These are phyloP conservation scores for Fraxinus sp. DNA, from an alignment of 305 asterid species.

Conservation along the genomic window DNA sequence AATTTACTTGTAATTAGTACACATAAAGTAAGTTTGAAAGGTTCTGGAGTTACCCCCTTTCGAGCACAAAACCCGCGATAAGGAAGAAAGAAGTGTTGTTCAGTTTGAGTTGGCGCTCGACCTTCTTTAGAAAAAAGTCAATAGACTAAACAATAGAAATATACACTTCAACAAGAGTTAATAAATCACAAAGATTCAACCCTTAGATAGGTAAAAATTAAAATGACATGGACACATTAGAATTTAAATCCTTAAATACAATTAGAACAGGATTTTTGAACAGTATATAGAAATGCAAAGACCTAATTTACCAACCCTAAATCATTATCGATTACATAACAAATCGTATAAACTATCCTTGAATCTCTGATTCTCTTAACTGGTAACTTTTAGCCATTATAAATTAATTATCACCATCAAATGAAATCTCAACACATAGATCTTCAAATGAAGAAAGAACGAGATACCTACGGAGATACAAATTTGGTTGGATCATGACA, in stretches of 20 bases:
- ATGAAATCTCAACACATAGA: not conserved
- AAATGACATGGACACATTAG: not conserved
- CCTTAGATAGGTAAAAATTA: not conserved
- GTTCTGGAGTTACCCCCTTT: slow-evolving; percentile 58
- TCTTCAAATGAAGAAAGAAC: not conserved
- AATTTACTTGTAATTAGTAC: not conserved
- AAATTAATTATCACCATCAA: not conserved
- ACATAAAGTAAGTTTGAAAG: not conserved
- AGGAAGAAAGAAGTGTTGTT: slow-evolving; percentile 71
- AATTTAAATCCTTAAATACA: not conserved
- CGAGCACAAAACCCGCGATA: slow-evolving; percentile 78
- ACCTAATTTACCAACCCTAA: not conserved
- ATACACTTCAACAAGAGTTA: not conserved
- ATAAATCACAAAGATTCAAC: not conserved
- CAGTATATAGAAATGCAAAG: not conserved
- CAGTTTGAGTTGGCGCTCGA: slow-evolving; percentile 54
- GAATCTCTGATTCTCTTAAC: not conserved
- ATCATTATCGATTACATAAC: not conserved
- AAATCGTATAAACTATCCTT: not conserved
- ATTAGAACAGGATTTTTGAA: not conserved
- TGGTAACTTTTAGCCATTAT: not conserved
- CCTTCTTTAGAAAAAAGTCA: slow-evolving; percentile 33
- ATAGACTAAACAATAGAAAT: not conserved
- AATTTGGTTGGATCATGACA: slow-evolving; percentile 41
- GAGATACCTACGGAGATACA: slow-evolving; percentile 46